Percentiles rank a stretch among this genome's conserved stretches.
phyloP scores from a whole-genome alignment of 352 stramenopile species.

The Phytophthora citricola region DNA sequence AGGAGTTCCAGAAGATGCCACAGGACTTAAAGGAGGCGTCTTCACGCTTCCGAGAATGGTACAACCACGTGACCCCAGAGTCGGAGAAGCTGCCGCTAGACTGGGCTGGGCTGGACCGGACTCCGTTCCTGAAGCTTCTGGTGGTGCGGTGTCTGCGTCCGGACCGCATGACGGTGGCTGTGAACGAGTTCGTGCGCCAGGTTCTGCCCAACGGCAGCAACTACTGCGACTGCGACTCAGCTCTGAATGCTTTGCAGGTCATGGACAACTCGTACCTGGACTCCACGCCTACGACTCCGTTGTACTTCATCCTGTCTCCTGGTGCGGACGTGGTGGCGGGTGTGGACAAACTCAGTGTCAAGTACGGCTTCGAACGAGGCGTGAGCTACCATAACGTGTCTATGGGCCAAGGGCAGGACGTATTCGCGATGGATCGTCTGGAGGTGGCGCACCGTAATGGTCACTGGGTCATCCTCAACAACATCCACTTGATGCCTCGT shows the following conservation, averaged over 20 bases:
- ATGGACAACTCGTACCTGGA: slow-evolving; percentile 96
- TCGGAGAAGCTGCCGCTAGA: slow-evolving; percentile 97
- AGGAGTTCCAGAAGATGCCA: slow-evolving; percentile 98
- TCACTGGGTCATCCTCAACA: slow-evolving; percentile 98
- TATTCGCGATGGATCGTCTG: slow-evolving; percentile 95
- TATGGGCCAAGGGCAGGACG: slow-evolving; percentile 97
- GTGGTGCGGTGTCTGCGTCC: slow-evolving; percentile 94
- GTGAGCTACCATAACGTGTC: slow-evolving; percentile 98
- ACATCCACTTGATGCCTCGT: slow-evolving; percentile 97
- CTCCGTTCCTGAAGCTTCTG: slow-evolving; percentile 97
- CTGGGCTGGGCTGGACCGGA: slow-evolving; percentile 95
- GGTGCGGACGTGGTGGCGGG: slow-evolving; percentile 96
- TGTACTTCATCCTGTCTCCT: slow-evolving; percentile 98
- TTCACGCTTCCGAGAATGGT: slow-evolving; percentile 97
- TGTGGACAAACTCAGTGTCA: slow-evolving; percentile 94
- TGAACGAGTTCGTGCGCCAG: slow-evolving; percentile 95
- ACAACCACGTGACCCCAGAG: slow-evolving; percentile 96
- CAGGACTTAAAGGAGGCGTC: slow-evolving; percentile 96
- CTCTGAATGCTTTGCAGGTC: slow-evolving; percentile 95
- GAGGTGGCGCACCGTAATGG: slow-evolving; percentile 95
- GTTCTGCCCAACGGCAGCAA: slow-evolving; percentile 93
- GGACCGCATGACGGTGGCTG: slow-evolving; percentile 94
- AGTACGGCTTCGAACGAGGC: slow-evolving; percentile 96
- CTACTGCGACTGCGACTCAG: slow-evolving; percentile 97
- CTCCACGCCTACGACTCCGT: slow-evolving; percentile 94